These are phyloP conservation scores for Dioscorea dumetorum DNA, from an alignment of 106 monocot genomes.

Conservation along the genomic window DNA sequence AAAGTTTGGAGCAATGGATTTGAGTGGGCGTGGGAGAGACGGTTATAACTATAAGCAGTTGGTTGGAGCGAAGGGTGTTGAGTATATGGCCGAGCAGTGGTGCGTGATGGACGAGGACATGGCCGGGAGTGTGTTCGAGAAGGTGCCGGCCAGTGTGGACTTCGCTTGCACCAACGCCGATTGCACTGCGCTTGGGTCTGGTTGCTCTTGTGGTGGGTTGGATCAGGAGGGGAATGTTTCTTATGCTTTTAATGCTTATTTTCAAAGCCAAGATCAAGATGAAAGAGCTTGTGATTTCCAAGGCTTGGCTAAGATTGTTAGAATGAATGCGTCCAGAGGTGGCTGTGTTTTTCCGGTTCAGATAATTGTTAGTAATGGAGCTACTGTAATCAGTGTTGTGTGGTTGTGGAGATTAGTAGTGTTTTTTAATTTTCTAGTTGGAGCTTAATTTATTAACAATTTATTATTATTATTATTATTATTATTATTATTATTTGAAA, in stretches of 20 bases:
- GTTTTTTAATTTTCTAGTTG: no score
- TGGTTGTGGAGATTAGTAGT: no score
- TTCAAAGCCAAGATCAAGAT: slow-evolving; percentile 62
- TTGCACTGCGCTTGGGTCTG: slow-evolving; percentile 44
- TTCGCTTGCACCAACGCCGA: slow-evolving; percentile 48
- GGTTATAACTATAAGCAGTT: neutral
- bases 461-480: no score
- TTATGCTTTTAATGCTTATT: slow-evolving; percentile 67
- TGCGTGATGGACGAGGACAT: slow-evolving; percentile 36
- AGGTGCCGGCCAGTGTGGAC: slow-evolving; percentile 23
- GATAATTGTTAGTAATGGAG: slow-evolving; percentile 38
- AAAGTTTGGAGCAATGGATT: slow-evolving; percentile 56
- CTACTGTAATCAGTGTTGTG: no score
- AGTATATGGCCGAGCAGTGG: slow-evolving; percentile 47
- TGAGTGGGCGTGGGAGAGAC: slow-evolving; percentile 27
- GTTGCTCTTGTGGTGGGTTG: slow-evolving; percentile 42
- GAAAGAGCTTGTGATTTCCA: slow-evolving; percentile 51
- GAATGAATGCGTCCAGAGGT: slow-evolving; percentile 23
- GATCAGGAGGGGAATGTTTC: slow-evolving; percentile 39
- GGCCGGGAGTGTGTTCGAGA: slow-evolving; percentile 6
- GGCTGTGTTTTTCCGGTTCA: slow-evolving; percentile 50
- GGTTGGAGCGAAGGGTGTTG: slow-evolving; percentile 26
- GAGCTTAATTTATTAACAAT: no score
- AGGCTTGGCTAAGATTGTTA: slow-evolving; percentile 41
- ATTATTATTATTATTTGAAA: no score